A percentile compares a stretch with the other conserved stretches of the same genome.
Evolutionary conservation across 2,329 filamentous ascomycete genomes (phyloP).

Genomic region (Aureobasidium sp.): DNA sequence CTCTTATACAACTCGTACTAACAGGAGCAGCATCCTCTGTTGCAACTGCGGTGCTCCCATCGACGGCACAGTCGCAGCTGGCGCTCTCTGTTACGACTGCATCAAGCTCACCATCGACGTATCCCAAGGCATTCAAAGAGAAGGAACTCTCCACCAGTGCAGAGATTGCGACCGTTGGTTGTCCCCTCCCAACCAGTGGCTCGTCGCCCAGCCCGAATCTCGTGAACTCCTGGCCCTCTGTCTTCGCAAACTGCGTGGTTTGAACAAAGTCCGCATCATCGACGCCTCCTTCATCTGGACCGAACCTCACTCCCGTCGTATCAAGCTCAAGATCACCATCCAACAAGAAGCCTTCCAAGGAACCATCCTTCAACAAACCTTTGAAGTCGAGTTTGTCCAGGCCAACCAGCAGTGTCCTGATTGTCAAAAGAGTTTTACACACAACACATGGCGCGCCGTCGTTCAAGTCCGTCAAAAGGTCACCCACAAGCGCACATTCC

Average conservation of each 20-base stretch:
- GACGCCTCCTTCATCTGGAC: constrained; percentile 98
- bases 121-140: constrained; percentile 80
- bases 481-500: constrained; percentile 79
- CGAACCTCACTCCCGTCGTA: constrained; percentile 84
- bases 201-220: constrained; percentile 75
- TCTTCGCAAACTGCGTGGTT: constrained; percentile 73
- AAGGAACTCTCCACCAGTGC: constrained; percentile 85
- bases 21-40: constrained; percentile 68
- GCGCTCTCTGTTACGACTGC: constrained; percentile 91
- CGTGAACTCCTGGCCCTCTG: constrained; percentile 88
- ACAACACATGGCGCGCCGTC: constrained; percentile 86
- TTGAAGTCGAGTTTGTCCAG: constrained; percentile 89
- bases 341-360: constrained; percentile 62
- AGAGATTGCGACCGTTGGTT: constrained; percentile 92
- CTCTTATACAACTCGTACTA: constrained; percentile 17
- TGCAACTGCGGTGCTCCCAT: constrained; percentile 96
- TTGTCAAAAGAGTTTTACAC: constrained; percentile 90
- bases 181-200: constrained; percentile 76
- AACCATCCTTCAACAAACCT: constrained; percentile 77
- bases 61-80: constrained; percentile 76
- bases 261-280: constrained; percentile 86
- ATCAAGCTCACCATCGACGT: constrained; percentile 92
- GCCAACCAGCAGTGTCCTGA: constrained; percentile 91
- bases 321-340: constrained; percentile 93
- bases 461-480: constrained; percentile 98